A percentile compares a stretch with the other conserved stretches of the same genome.
These are phyloP conservation scores for Globisporangium heterothallicum DNA, from an alignment of 352 stramenopile genomes.

Conservation along the genomic window DNA sequence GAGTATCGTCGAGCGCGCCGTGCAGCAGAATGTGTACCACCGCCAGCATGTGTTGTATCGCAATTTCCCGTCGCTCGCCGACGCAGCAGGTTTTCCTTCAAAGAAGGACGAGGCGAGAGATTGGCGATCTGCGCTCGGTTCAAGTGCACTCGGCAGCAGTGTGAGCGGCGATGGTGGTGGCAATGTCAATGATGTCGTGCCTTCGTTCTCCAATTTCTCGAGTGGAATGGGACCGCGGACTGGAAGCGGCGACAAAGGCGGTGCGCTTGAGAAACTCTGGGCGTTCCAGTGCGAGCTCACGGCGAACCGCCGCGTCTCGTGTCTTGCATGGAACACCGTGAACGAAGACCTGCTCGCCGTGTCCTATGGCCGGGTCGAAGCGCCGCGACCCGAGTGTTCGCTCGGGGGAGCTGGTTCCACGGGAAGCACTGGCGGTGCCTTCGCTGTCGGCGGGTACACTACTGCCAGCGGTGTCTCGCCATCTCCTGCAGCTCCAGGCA, in stretches of 20 bases:
- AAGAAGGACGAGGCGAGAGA: conserved; percentile 6
- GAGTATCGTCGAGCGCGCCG: conserved; percentile 71
- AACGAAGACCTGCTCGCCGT: conserved; percentile 90
- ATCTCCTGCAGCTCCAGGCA: background rate
- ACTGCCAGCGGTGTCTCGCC: background rate
- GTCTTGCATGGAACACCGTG: conserved; percentile 81
- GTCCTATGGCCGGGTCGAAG: conserved; percentile 57
- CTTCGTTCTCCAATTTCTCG: conserved; percentile 14
- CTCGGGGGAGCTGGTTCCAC: background rate
- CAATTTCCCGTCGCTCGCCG: conserved; percentile 49
- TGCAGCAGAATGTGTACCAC: conserved; percentile 89
- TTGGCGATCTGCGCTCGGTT: conserved; percentile 6
- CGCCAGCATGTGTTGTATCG: conserved; percentile 79
- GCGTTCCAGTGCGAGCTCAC: conserved; percentile 66
- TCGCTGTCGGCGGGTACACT: background rate
- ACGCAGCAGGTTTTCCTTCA: background rate
- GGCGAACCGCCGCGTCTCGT: conserved; percentile 50
- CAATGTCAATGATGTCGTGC: conserved; percentile 12
- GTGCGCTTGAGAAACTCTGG: conserved; percentile 70
- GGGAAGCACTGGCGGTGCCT: background rate
- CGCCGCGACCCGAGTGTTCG: conserved; percentile 1
- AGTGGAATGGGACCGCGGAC: conserved; percentile 7
- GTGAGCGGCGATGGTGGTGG: background rate
- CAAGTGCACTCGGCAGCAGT: background rate
- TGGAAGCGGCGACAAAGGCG: background rate